These are phyloP conservation scores for Paracoccidioides brasiliensis DNA, from an alignment of 2,329 filamentous ascomycete genomes.

Conservation along the genomic window DNA sequence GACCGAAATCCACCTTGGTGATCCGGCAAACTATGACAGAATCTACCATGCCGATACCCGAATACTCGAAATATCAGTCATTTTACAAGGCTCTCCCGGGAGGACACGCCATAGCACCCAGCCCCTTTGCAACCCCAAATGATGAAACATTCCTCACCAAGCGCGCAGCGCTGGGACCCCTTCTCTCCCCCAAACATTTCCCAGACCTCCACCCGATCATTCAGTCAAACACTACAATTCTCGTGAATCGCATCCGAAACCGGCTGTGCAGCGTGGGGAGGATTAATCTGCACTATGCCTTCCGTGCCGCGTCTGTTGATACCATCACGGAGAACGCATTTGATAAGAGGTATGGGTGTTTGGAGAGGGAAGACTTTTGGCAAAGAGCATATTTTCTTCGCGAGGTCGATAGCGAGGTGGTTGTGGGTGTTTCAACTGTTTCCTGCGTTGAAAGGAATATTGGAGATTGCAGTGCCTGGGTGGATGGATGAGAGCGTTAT, in stretches of 20 bases:
- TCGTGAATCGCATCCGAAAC: conserved; percentile 14
- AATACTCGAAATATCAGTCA: conserved; percentile 15
- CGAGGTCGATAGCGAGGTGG: conserved; percentile 12
- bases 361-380: conserved; percentile 14
- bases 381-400: conserved; percentile 12
- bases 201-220: conserved; percentile 16
- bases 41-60: conserved; percentile 15
- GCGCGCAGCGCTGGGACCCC: conserved; percentile 19
- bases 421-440: conserved; percentile 17
- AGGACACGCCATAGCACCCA: conserved; percentile 13
- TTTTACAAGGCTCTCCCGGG: conserved; percentile 18
- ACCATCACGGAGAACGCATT: conserved; percentile 21
- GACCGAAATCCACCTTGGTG: neutral
- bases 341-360: conserved; percentile 12
- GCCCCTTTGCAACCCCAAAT: conserved; percentile 16
- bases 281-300: conserved; percentile 15
- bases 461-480: conserved; percentile 10
- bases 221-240: conserved; percentile 13
- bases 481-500: conserved; percentile 14
- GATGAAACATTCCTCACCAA: conserved; percentile 19
- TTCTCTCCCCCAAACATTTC: conserved; percentile 19
- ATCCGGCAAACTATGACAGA: neutral
- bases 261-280: conserved; percentile 9
- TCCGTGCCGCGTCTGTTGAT: conserved; percentile 18
- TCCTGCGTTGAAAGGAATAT: conserved; percentile 8